Conservation (phyloP, 495 filamentous ascomycete species). For the Neurospora intermedia region DNA sequence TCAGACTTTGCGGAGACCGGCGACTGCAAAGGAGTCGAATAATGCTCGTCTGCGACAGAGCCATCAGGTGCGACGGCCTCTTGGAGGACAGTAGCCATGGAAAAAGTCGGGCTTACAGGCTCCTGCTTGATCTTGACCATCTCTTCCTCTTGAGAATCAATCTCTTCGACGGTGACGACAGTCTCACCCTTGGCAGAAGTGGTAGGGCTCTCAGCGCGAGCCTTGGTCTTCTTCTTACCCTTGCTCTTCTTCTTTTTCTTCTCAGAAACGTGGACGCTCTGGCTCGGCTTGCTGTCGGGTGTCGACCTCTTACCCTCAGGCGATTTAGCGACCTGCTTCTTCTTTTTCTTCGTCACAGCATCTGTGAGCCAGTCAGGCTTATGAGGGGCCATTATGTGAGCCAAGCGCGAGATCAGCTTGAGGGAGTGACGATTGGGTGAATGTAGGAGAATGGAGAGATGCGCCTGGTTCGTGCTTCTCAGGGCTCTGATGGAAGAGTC, state of each 20-base stretch:
- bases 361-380: neutral
- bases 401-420: neutral
- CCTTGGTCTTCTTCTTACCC: neutral
- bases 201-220: neutral
- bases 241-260: neutral
- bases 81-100: neutral
- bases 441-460: neutral
- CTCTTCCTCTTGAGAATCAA: neutral
- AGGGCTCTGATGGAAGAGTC: neutral
- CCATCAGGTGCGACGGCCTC: neutral
- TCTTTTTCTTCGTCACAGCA: neutral
- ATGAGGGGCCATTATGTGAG: neutral
- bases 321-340: neutral
- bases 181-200: neutral
- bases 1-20: neutral
- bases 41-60: neutral
- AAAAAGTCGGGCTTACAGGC: neutral
- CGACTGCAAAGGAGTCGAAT: neutral
- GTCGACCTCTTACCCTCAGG: neutral
- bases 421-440: neutral
- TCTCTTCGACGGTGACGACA: neutral
- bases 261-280: neutral
- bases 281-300: neutral
- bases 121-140: neutral
- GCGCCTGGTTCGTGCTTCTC: neutral